Percentiles rank a stretch among this genome's conserved stretches.
These are phyloP conservation scores for Zanthoxylum bungeanum DNA, from an alignment of 345 rosid genomes.

Conservation along the genomic window DNA sequence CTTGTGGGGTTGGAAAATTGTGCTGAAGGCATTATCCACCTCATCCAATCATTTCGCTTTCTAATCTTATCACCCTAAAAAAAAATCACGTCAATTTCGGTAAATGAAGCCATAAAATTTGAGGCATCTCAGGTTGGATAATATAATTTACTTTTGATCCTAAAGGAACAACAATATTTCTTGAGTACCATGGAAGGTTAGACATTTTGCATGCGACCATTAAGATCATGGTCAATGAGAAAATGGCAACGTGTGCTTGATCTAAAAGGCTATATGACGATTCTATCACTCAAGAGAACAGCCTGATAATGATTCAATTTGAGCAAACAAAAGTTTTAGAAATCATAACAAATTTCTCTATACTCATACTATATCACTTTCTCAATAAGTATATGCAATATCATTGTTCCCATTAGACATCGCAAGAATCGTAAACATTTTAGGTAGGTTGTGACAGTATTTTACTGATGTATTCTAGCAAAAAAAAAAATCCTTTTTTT, in stretches of 20 bases:
- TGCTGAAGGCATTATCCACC: slow-evolving; percentile 52
- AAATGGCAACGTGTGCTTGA: neutral
- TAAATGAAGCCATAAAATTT: neutral
- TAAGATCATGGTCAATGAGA: neutral
- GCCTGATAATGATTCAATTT: neutral
- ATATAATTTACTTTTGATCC: too few species aligned
- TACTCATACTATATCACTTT: neutral
- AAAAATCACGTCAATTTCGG: neutral
- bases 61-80: slow-evolving; percentile 73
- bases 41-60: slow-evolving; percentile 62
- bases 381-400: too few species aligned
- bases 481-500: too few species aligned
- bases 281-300: neutral
- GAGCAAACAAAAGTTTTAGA: neutral
- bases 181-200: too few species aligned
- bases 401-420: too few species aligned
- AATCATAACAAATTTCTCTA: neutral
- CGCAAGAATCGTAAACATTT: too few species aligned
- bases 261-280: neutral
- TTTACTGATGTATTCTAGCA: too few species aligned
- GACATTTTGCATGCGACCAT: neutral
- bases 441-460: too few species aligned
- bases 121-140: too few species aligned
- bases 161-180: too few species aligned
- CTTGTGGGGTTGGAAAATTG: slow-evolving; percentile 32